A percentile compares a stretch with the other conserved stretches of the same genome.
These are phyloP conservation scores for Exophiala mesophila DNA, from an alignment of 2,329 filamentous ascomycete genomes.

Conservation along the genomic window DNA sequence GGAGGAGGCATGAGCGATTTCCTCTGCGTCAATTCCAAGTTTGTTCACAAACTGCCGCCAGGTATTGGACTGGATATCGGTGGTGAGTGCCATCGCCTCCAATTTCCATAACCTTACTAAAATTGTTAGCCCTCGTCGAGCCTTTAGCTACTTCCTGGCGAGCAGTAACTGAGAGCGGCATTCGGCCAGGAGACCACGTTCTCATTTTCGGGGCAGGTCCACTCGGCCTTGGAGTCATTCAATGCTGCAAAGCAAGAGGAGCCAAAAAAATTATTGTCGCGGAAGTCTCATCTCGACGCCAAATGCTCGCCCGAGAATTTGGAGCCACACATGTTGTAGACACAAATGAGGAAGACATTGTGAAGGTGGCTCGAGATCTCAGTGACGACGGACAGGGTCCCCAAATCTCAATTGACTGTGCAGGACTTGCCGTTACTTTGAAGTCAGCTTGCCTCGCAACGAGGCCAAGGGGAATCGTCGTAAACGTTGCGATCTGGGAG, in stretches of 20 bases:
- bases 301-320: conserved; percentile 46
- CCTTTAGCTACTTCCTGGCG: conserved; percentile 53
- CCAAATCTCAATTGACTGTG: too few relatives aligned
- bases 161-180: conserved; percentile 44
- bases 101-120: neutral
- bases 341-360: conserved; percentile 28
- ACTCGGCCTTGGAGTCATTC: conserved; percentile 48
- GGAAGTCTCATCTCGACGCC: conserved; percentile 36
- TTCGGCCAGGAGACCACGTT: conserved; percentile 41
- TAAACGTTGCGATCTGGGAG: too few relatives aligned
- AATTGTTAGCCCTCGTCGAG: conserved; percentile 42
- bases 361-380: too few relatives aligned
- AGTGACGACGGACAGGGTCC: too few relatives aligned
- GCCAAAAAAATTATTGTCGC: conserved; percentile 47
- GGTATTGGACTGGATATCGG: neutral
- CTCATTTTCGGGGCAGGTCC: conserved; percentile 48
- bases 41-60: conserved; percentile 1
- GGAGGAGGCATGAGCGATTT: conserved; percentile 5
- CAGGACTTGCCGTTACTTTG: too few relatives aligned
- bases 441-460: too few relatives aligned
- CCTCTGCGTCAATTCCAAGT: neutral
- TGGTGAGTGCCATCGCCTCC: conserved; percentile 5
- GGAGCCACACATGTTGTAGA: conserved; percentile 48
- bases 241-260: conserved; percentile 40
- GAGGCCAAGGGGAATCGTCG: too few relatives aligned